Evolutionary conservation across 257 asterid genomes (phyloP).

Genomic region (Verbascum thapsus): DNA sequence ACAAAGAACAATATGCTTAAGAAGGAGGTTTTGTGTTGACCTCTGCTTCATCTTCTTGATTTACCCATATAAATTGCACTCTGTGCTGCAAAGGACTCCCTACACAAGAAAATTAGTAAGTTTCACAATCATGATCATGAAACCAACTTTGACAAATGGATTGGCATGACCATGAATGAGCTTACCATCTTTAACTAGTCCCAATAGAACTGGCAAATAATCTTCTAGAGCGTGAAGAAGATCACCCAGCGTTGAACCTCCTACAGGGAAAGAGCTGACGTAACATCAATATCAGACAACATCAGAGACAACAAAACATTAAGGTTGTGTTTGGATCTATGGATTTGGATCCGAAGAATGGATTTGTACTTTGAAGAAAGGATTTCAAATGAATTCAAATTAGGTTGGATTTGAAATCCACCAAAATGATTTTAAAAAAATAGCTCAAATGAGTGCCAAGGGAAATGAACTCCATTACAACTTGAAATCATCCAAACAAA

Average conservation of each 20-base stretch:
- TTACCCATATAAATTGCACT: constrained; percentile 88
- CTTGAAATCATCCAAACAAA: too few relatives aligned
- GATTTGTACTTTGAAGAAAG: too few relatives aligned
- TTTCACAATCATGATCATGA: constrained; percentile 30
- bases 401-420: too few relatives aligned
- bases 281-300: constrained; percentile 38
- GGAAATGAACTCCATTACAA: too few relatives aligned
- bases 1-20: constrained; percentile 21
- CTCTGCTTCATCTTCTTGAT: constrained; percentile 98
- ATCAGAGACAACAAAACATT: constrained; percentile 20
- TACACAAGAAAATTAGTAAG: constrained; percentile 38
- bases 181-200: constrained; percentile 93
- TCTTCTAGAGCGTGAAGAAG: constrained; percentile 93
- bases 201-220: constrained; percentile 89
- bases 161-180: constrained; percentile 16
- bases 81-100: constrained; percentile 89
- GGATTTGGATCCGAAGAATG: too few relatives aligned
- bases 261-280: constrained; percentile 57
- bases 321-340: too few relatives aligned
- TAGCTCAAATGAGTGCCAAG: too few relatives aligned
- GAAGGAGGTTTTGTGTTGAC: constrained; percentile 43
- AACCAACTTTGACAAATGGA: constrained; percentile 16
- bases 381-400: too few relatives aligned
- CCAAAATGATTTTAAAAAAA: too few relatives aligned
- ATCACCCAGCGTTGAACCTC: constrained; percentile 91